A percentile compares a stretch with the other conserved stretches of the same genome.
These are phyloP conservation scores for Septoria petroselini DNA, from an alignment of 2,329 filamentous ascomycete species.

Conservation along the genomic window DNA sequence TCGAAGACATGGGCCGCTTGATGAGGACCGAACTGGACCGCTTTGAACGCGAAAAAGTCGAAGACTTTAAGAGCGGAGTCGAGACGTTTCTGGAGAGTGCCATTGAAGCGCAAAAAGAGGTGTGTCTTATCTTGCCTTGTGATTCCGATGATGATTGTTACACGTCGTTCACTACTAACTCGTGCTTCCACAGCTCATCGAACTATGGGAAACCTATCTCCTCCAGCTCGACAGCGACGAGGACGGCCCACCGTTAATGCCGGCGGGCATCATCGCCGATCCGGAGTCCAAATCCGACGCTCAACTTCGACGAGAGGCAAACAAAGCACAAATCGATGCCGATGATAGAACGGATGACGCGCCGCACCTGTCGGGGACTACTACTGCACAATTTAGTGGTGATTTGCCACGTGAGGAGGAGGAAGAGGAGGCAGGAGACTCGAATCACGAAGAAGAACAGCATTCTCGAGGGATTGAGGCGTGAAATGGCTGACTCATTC, in stretches of 20 bases:
- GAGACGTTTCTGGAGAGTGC: slow-evolving; percentile 97
- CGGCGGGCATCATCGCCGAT: slow-evolving; percentile 33
- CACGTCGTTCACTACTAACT: no score
- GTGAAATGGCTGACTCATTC: no score
- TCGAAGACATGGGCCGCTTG: slow-evolving; percentile 94
- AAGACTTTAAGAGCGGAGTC: slow-evolving; percentile 97
- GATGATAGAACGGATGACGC: slow-evolving; percentile 21
- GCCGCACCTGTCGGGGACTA: slow-evolving; percentile 23
- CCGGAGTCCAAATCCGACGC: slow-evolving; percentile 23
- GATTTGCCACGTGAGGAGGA: slow-evolving; percentile 19
- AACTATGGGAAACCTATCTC: slow-evolving; percentile 98
- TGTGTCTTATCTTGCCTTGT: no score
- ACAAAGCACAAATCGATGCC: slow-evolving; percentile 20
- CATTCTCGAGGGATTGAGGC: no score
- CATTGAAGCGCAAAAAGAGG: slow-evolving; percentile 98
- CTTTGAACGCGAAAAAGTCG: slow-evolving; percentile 96
- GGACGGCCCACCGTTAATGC: slow-evolving; percentile 53
- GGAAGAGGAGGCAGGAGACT: no score
- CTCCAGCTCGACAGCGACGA: slow-evolving; percentile 95
- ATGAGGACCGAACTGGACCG: slow-evolving; percentile 89
- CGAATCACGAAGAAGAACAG: slow-evolving; percentile 9
- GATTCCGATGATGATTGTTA: no score
- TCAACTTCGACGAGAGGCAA: slow-evolving; percentile 21
- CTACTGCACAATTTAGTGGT: slow-evolving; percentile 26
- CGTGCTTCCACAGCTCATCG: slow-evolving; percentile 56